Evolutionary conservation across 176 grass and related monocot species (phyloP).

Genomic region (Guadua angustifolia): DNA sequence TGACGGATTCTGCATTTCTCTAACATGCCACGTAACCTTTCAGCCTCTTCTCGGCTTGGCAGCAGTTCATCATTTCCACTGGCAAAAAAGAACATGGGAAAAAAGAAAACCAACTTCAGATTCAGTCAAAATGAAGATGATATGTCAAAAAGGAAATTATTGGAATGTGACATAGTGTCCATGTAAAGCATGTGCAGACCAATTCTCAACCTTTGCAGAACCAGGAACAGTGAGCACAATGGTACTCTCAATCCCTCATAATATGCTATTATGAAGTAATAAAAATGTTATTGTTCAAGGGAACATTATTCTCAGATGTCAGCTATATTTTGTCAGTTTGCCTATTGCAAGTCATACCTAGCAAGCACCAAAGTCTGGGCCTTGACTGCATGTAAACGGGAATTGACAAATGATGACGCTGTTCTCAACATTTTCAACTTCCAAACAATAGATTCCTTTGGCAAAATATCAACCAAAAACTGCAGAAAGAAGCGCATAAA

Average conservation of each 20-base stretch:
- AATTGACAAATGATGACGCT: constrained; percentile 74
- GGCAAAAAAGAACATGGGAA: constrained; percentile 45
- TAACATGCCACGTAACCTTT: constrained; percentile 54
- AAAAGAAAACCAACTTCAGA: constrained; percentile 50
- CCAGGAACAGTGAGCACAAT: not conserved
- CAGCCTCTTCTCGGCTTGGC: constrained; percentile 76
- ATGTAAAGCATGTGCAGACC: constrained; percentile 6
- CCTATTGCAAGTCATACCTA: constrained; percentile 57
- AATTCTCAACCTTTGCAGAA: not conserved
- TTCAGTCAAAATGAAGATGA: not conserved
- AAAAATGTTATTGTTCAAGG: not conserved
- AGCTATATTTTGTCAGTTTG: not conserved
- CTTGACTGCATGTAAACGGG: constrained; percentile 79
- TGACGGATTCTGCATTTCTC: constrained; percentile 69
- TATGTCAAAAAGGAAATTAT: constrained; percentile 7
- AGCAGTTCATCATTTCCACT: constrained; percentile 91
- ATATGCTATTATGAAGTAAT: constrained; percentile 4
- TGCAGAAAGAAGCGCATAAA: constrained; percentile 37
- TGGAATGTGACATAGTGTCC: not conserved
- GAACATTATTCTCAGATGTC: not conserved
- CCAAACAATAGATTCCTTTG: constrained; percentile 71
- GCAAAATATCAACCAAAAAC: constrained; percentile 69
- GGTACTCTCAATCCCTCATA: not conserved
- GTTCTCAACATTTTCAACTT: constrained; percentile 81
- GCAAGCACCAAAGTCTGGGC: constrained; percentile 77